Conservation (phyloP, 1,284 basidiomycete species). For the Ceratobasidium sp. region DNA sequence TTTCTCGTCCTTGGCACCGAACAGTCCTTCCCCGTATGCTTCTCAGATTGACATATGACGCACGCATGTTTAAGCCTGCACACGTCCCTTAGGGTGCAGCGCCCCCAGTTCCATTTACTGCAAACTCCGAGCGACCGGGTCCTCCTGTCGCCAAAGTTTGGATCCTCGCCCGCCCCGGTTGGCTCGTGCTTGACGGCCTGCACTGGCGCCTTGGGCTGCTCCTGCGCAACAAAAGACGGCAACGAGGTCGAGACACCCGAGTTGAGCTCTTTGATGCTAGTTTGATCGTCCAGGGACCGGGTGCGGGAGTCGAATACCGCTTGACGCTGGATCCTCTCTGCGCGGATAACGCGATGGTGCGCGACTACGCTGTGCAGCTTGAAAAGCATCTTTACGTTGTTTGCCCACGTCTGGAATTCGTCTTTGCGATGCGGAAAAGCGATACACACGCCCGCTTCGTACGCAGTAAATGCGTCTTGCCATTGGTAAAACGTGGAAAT, state of each 20-base stretch:
- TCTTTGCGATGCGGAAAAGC: conserved; percentile 8
- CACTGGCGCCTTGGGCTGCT: not conserved
- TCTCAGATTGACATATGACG: not conserved
- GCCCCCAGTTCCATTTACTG: not conserved
- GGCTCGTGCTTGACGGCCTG: not conserved
- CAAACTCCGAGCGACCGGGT: not conserved
- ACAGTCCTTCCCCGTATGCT: not conserved
- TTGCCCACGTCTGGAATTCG: not conserved
- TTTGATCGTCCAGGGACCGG: not conserved
- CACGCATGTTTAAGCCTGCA: not conserved
- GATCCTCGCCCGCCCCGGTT: not conserved
- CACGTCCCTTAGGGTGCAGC: not conserved
- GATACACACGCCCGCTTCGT: not conserved
- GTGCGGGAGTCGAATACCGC: conserved; percentile 6
- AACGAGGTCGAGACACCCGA: not conserved
- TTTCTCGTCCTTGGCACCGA: not conserved
- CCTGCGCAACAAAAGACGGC: not conserved
- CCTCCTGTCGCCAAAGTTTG: not conserved
- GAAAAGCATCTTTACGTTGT: not conserved
- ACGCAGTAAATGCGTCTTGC: not conserved
- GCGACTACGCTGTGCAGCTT: not conserved
- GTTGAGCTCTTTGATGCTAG: not conserved
- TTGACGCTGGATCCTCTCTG: not conserved
- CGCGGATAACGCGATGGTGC: not conserved
- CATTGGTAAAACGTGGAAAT: not conserved